Conservation (phyloP, 2,329 filamentous ascomycete species). For the Aphanoascus verrucosus region DNA sequence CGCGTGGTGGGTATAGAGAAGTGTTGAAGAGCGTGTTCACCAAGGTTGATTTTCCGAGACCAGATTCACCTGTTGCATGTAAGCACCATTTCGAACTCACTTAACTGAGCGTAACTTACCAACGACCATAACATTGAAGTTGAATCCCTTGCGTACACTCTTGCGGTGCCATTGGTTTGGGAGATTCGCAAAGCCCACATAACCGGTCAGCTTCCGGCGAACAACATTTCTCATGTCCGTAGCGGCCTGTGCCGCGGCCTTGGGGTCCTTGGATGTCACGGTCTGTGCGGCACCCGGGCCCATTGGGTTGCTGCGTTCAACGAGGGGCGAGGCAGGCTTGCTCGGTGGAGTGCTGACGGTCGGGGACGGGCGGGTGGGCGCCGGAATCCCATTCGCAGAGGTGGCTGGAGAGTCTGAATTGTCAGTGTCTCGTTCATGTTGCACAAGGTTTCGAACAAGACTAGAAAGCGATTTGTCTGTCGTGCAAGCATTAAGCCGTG, state of each 20-base stretch:
- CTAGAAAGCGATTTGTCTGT: slow-evolving; percentile 8
- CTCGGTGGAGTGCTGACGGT: slow-evolving; percentile 4
- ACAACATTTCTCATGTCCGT: slow-evolving; percentile 88
- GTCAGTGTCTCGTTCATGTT: slow-evolving; percentile 10
- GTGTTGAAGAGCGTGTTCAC: slow-evolving; percentile 99
- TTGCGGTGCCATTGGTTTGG: slow-evolving; percentile 99
- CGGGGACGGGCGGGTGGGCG: slow-evolving; percentile 26
- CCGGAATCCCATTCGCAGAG: slow-evolving; percentile 22
- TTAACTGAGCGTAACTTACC: slow-evolving; percentile 52
- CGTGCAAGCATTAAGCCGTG: not conserved
- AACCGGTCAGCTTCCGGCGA: slow-evolving; percentile 93
- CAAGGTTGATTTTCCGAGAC: slow-evolving; percentile 95
- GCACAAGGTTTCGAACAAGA: slow-evolving; percentile 10
- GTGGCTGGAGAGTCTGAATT: slow-evolving; percentile 17
- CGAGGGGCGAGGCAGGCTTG: slow-evolving; percentile 39
- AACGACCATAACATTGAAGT: slow-evolving; percentile 99
- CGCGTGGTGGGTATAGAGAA: slow-evolving; percentile 94
- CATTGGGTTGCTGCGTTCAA: slow-evolving; percentile 50
- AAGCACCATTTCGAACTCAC: not conserved
- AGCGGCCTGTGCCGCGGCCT: slow-evolving; percentile 44
- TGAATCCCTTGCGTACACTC: slow-evolving; percentile 99
- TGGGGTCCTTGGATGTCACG: slow-evolving; percentile 55
- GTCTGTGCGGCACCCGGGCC: slow-evolving; percentile 46
- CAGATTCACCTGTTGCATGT: slow-evolving; percentile 70
- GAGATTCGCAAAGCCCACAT: slow-evolving; percentile 96